These are phyloP conservation scores for Phytopythium delawarense DNA, from an alignment of 352 stramenopile genomes.

Conservation along the genomic window DNA sequence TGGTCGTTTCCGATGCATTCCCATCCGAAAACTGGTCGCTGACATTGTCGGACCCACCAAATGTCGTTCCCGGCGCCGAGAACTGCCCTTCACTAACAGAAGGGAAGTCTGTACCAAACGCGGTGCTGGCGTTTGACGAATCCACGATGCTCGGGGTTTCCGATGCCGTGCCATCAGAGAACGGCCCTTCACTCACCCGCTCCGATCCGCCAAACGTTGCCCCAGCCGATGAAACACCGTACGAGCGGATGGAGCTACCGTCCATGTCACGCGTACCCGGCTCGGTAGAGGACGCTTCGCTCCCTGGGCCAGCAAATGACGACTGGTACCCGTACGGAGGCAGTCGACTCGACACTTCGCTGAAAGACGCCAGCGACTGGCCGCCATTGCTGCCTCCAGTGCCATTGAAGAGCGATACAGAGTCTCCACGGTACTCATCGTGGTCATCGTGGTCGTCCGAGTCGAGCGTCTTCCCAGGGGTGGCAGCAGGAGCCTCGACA, in stretches of 20 bases:
- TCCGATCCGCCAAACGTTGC: constrained; percentile 77
- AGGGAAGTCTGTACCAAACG: constrained; percentile 69
- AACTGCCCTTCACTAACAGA: constrained; percentile 72
- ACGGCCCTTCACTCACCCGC: constrained; percentile 53
- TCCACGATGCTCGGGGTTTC: constrained; percentile 70
- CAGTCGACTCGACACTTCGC: constrained; percentile 3
- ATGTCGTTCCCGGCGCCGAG: constrained; percentile 54
- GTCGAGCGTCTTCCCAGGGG: constrained; percentile 2
- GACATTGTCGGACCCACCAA: constrained; percentile 53
- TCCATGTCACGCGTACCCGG: constrained; percentile 34
- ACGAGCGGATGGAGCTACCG: constrained; percentile 56
- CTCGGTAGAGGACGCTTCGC: constrained; percentile 29
- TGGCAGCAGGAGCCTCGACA: neutral
- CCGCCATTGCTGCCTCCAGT: neutral
- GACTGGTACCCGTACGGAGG: constrained; percentile 25
- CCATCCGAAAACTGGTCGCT: constrained; percentile 60
- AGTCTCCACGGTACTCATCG: constrained; percentile 9
- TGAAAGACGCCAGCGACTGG: constrained; percentile 8
- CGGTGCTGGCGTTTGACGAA: constrained; percentile 71
- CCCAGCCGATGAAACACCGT: constrained; percentile 69
- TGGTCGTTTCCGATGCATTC: constrained; percentile 52
- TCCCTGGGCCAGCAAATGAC: constrained; percentile 34
- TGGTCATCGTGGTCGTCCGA: neutral
- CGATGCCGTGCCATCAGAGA: constrained; percentile 62
- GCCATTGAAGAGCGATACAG: constrained; percentile 1